Conservation (phyloP, 371 early-diverging fungal genomes). For the Basidiobolus meristosporus region DNA sequence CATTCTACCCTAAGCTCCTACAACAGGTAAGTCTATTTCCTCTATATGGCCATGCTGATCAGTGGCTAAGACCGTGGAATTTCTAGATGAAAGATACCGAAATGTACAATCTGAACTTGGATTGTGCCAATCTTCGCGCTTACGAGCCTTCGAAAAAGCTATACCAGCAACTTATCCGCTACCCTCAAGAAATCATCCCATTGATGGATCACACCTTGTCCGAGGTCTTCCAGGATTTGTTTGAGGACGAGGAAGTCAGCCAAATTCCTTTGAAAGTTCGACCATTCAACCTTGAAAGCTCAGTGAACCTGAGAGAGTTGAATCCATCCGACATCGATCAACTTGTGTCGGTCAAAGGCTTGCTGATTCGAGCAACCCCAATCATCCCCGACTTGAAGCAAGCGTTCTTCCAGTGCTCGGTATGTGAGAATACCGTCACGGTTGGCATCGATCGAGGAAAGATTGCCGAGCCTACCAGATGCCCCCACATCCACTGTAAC, state of each 20-base stretch:
- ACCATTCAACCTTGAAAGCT: constrained; percentile 68
- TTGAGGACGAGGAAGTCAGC: constrained; percentile 24
- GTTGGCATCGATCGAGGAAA: constrained; percentile 83
- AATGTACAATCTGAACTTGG: constrained; percentile 60
- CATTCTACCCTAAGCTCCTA: constrained; percentile 52
- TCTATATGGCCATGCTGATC: background rate
- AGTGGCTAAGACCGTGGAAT: background rate
- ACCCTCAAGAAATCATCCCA: constrained; percentile 97
- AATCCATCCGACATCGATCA: constrained; percentile 96
- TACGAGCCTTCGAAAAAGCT: constrained; percentile 40
- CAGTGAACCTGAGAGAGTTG: constrained; percentile 85
- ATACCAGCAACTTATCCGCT: constrained; percentile 74
- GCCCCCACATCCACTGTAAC: constrained; percentile 63
- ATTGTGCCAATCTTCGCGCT: constrained; percentile 65
- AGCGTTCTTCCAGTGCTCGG: constrained; percentile 82
- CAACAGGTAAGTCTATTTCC: constrained; percentile 14
- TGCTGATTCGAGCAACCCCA: constrained; percentile 83
- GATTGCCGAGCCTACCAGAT: constrained; percentile 84
- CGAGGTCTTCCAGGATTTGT: constrained; percentile 54
- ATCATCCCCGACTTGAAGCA: constrained; percentile 91
- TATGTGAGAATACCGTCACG: constrained; percentile 63
- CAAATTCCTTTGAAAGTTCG: constrained; percentile 37
- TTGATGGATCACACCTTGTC: constrained; percentile 82
- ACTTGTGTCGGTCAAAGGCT: constrained; percentile 87
- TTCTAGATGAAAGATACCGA: constrained; percentile 31